phyloP scores from a whole-genome alignment of 2,329 filamentous ascomycete genomes.

The Pleomassaria siparia region DNA sequence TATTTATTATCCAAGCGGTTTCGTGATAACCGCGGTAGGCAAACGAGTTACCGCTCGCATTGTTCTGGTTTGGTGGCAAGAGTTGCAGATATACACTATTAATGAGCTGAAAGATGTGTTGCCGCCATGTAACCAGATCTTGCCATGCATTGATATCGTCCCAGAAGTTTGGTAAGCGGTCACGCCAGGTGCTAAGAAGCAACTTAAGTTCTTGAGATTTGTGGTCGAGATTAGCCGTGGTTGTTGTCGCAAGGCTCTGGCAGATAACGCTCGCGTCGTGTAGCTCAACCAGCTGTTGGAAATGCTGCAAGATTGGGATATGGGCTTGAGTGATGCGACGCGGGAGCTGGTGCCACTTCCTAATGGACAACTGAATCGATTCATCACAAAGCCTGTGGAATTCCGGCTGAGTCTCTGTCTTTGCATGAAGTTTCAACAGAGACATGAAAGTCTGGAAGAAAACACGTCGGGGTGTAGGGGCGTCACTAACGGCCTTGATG shows the following conservation, averaged over 20 bases:
- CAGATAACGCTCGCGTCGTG: constrained; percentile 98
- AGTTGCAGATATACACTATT: constrained; percentile 90
- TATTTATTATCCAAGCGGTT: constrained; percentile 99
- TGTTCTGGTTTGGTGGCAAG: constrained; percentile 72
- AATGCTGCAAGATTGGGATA: constrained; percentile 92
- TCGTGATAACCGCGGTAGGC: constrained; percentile 98
- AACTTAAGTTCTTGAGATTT: constrained; percentile 97
- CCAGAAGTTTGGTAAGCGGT: constrained; percentile 95
- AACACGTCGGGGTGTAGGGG: constrained; percentile 85
- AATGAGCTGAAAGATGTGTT: constrained; percentile 97
- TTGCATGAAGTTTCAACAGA: constrained; percentile 88
- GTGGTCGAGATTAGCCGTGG: constrained; percentile 78
- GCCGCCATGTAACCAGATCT: constrained; percentile 98
- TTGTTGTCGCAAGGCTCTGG: constrained; percentile 83
- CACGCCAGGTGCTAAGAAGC: constrained; percentile 90
- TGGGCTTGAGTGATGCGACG: constrained; percentile 92
- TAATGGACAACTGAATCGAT: constrained; percentile 92
- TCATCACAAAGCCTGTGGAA: constrained; percentile 93
- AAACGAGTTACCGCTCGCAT: constrained; percentile 86
- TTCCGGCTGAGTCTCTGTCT: constrained; percentile 76
- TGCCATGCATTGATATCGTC: constrained; percentile 99
- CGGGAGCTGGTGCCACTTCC: constrained; percentile 99
- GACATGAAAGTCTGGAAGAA: constrained; percentile 99
- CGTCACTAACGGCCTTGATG: constrained; percentile 97
- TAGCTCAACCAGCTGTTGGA: constrained; percentile 95